These are phyloP conservation scores for Ascochyta pisi DNA, from an alignment of 2,329 filamentous ascomycete species.

Conservation along the genomic window DNA sequence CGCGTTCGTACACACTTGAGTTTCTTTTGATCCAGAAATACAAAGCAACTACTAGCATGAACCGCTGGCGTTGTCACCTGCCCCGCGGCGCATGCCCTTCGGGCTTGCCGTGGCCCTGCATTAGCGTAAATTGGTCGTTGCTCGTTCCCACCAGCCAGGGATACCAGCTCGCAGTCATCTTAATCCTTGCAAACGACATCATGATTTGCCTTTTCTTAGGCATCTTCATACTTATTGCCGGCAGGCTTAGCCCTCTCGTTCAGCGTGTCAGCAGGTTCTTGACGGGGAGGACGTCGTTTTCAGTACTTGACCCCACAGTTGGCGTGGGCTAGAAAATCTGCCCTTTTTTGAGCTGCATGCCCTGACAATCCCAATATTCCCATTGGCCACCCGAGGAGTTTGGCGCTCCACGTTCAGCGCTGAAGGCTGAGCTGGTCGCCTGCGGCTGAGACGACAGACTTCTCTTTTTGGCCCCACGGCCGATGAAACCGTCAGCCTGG, in stretches of 20 bases:
- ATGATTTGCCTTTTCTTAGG: slow-evolving; percentile 1
- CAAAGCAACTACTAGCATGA: background rate
- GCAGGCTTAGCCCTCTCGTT: background rate
- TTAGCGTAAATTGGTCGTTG: slow-evolving; percentile 10
- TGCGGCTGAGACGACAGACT: slow-evolving; percentile 19
- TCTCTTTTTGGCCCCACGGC: slow-evolving; percentile 18
- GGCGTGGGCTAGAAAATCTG: slow-evolving; percentile 11
- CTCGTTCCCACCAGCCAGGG: slow-evolving; percentile 3
- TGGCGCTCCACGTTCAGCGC: slow-evolving; percentile 16
- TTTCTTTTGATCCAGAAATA: background rate
- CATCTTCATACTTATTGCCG: slow-evolving; percentile 1
- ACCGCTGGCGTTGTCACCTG: slow-evolving; percentile 3
- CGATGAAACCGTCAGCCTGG: slow-evolving; percentile 17
- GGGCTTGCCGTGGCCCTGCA: slow-evolving; percentile 16
- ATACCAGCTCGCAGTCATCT: background rate
- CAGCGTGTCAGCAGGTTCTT: background rate
- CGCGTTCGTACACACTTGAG: background rate
- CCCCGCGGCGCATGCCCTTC: slow-evolving; percentile 6
- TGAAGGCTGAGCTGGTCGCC: slow-evolving; percentile 16
- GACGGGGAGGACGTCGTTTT: background rate
- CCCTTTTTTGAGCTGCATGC: slow-evolving; percentile 6
- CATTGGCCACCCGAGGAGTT: slow-evolving; percentile 11
- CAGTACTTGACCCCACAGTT: slow-evolving; percentile 13
- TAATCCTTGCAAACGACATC: slow-evolving; percentile 7
- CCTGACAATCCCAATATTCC: slow-evolving; percentile 7